Conservation (phyloP, 176 grass and related monocot genomes). For the Dactylis glomerata region DNA sequence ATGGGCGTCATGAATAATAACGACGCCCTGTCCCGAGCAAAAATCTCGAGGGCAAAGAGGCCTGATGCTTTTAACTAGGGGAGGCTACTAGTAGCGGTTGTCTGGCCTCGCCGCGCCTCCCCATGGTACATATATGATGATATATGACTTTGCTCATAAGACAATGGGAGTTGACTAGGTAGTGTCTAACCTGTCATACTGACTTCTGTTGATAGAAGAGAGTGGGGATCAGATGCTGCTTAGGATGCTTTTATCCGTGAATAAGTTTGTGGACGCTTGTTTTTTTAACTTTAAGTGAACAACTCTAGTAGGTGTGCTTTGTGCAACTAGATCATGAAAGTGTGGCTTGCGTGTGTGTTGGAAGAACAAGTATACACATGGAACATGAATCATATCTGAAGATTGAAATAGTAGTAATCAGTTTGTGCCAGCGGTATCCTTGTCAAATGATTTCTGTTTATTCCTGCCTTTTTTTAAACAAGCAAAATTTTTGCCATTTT, state of each 20-base stretch:
- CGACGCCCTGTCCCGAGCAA: neutral
- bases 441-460: neutral
- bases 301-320: slow-evolving; percentile 54
- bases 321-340: slow-evolving; percentile 29
- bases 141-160: slow-evolving; percentile 55
- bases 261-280: slow-evolving; percentile 55
- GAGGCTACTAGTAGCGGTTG: slow-evolving; percentile 26
- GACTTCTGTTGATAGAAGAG: slow-evolving; percentile 86
- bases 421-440: neutral
- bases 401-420: neutral
- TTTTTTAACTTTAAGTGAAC: slow-evolving; percentile 64
- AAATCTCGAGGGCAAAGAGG: slow-evolving; percentile 25
- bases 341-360: slow-evolving; percentile 40
- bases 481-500: too few relatives aligned
- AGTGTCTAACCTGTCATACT: slow-evolving; percentile 69
- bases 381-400: neutral
- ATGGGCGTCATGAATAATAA: slow-evolving; percentile 51
- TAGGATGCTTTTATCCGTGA: slow-evolving; percentile 54
- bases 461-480: too few relatives aligned
- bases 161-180: slow-evolving; percentile 53
- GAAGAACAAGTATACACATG: slow-evolving; percentile 4
- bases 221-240: slow-evolving; percentile 68
- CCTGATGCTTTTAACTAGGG: slow-evolving; percentile 48
- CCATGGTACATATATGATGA: slow-evolving; percentile 48
- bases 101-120: slow-evolving; percentile 21